Evolutionary conservation across 108 stramenopile genomes (phyloP), one percentile per base, ranked within the genome.

Genomic region (Nitzschia inconspicua): DNA sequence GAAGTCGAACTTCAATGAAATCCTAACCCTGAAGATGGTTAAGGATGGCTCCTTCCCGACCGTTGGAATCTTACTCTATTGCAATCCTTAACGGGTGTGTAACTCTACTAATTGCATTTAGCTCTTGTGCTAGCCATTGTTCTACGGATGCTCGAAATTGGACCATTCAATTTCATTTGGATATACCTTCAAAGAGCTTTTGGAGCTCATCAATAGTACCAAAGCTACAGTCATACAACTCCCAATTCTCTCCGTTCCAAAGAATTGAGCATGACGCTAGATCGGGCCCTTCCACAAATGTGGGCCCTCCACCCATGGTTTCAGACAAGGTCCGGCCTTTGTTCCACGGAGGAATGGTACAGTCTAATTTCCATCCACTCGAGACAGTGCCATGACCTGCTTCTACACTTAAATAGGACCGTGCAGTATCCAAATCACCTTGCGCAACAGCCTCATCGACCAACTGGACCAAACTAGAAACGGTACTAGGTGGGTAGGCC

Each of bases 321-420:
- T 50, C 22, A 36, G 16, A 61, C n/a, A 84, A 51, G 26, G 16
- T 53, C 29, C 27, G 65, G 4, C 85, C 86, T 55, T 88, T 80
- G 24, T 68, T 78, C 90, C 90, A 91, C 20, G 72, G 73, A 24
- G 83, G 83, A 36, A 86, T 79, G 7, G 86, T 63, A 30, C 70
- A 73, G 68, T 91, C 90, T 39, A 91, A 59, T 28, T 48, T 78
- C 90, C 90, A 91, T 28, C 72, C 83, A n/a, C 54, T 71, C 2
- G 80, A 80, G 29, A 86, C 66, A 0, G 51, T 69, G 18, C 90
- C 90, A 60, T 91, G 90, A 1, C 90, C 90, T 3, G 72, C 90
- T 43, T 82, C 76, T 28, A 91, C 68, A 29, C 66, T 58, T n/a
- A 88, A 57, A 40, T 57, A 73, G 11, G 79, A 64, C 23, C 75